These are phyloP conservation scores for Fusarium sterilihyphosum DNA, from an alignment of 2,329 filamentous ascomycete genomes.

Conservation along the genomic window DNA sequence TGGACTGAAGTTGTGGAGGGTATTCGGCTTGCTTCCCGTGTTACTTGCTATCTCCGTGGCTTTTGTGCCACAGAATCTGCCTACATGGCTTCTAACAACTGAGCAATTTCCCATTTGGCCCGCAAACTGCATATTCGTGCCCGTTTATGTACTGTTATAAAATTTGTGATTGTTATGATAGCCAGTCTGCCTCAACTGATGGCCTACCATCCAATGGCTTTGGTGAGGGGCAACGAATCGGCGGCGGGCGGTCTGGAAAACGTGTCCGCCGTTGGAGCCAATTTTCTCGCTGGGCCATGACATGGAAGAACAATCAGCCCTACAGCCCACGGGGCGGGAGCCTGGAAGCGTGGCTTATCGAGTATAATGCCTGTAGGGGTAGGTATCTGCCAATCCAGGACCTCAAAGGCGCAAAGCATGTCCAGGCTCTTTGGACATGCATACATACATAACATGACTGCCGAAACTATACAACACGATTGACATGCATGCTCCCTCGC, in stretches of 20 bases:
- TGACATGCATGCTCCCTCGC: neutral
- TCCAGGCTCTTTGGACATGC: neutral
- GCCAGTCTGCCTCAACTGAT: slow-evolving; percentile 1
- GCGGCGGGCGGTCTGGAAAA: slow-evolving; percentile 29
- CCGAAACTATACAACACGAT: neutral
- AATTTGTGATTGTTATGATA: slow-evolving; percentile 6
- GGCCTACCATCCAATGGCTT: neutral
- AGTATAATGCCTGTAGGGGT: neutral
- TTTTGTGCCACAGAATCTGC: slow-evolving; percentile 33
- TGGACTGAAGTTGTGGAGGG: slow-evolving; percentile 42
- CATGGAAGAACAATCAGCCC: slow-evolving; percentile 32
- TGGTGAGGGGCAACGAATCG: slow-evolving; percentile 21
- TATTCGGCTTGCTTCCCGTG: slow-evolving; percentile 38
- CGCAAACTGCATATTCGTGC: slow-evolving; percentile 3
- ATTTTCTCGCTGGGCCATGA: neutral
- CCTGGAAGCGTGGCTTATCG: neutral
- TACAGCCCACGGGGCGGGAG: slow-evolving; percentile 26
- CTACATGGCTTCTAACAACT: slow-evolving; percentile 36
- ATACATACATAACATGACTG: neutral
- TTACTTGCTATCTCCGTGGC: slow-evolving; percentile 39
- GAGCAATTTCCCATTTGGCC: slow-evolving; percentile 35
- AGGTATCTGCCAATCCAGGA: neutral
- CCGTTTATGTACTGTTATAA: neutral
- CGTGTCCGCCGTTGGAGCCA: slow-evolving; percentile 11
- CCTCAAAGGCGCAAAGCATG: neutral